phyloP scores from a whole-genome alignment of 1,284 basidiomycete genomes.

The Veloboletus limbatus region DNA sequence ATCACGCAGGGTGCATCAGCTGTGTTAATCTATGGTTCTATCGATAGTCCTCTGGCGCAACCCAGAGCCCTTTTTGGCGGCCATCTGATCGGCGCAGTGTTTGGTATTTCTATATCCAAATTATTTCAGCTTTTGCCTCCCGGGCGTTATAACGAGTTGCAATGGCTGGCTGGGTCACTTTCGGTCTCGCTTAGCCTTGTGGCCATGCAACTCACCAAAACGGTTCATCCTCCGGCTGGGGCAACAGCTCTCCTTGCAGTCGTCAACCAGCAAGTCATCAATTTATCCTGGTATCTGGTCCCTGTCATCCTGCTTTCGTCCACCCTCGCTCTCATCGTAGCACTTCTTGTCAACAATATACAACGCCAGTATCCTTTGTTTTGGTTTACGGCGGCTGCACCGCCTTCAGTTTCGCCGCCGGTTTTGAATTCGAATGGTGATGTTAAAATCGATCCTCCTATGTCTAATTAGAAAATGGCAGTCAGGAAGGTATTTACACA shows the following conservation, averaged over 20 bases:
- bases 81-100: constrained; percentile 22
- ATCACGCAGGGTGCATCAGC: constrained; percentile 59
- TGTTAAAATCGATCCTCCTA: neutral
- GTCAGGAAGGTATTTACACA: neutral
- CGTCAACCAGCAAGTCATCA: constrained; percentile 42
- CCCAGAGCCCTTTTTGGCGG: constrained; percentile 53
- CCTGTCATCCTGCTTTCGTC: constrained; percentile 55
- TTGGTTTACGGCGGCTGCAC: constrained; percentile 40
- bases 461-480: neutral
- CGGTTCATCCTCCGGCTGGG: constrained; percentile 63
- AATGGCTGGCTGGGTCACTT: constrained; percentile 57
- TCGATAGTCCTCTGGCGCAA: constrained; percentile 60
- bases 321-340: constrained; percentile 48
- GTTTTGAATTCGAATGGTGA: neutral
- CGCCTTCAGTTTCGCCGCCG: neutral
- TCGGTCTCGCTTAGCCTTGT: constrained; percentile 50
- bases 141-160: constrained; percentile 42
- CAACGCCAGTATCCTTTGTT: constrained; percentile 57
- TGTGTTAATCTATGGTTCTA: constrained; percentile 55
- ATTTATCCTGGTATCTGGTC: constrained; percentile 60
- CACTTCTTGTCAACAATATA: constrained; percentile 56
- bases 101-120: constrained; percentile 54
- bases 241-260: constrained; percentile 48
- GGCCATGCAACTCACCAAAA: constrained; percentile 47
- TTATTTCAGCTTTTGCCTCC: constrained; percentile 47